Evolutionary conservation across 345 rosid species (phyloP), one percentile per base, ranked within the genome.

Genomic region (Crucihimalaya himalaica): DNA sequence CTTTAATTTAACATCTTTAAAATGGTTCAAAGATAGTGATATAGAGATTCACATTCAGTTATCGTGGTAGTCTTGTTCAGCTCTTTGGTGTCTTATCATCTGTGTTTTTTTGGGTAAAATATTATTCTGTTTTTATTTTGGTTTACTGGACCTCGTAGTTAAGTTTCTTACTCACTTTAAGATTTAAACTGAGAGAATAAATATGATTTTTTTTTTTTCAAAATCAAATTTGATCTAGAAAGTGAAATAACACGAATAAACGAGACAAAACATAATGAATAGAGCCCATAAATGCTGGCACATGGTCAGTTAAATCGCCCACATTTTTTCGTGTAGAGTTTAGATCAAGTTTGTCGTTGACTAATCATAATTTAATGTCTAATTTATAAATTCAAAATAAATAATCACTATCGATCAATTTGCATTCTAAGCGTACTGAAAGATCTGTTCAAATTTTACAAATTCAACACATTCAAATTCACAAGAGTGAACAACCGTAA

Each of bases 251-350:
- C 47, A 32, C 18, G 27, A 29, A 43, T 15, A 61, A 63, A 72
- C 25, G 35, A 42, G 54, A 28, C 55, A 66, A 4, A 11, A 5
- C 16, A 42, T 8, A 34, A 13, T 66, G 18, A 66, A 47, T 68
- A 35, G 19, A 31, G 15, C 13, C 75, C 70, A 76, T 76, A 76
- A 77, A 70, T 77, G 80, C 72, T 28, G 71, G 72, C 80, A 70
- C 75, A 63, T 77, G 80, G 71, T 70, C 80, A 40, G 67, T 71
- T 65, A 29, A 50, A 45, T 25, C 56, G 21, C 50, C 72, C 32
- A 65, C 80, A 71, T 42, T 32, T 62, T 55, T 46, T 29, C 64
- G 28, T 39, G 39, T 46, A 46, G 6, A 35, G 9, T 20, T 42
- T 55, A 43, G 13, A 70, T 63, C 9, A 61, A 60, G 27, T 4